These are phyloP conservation scores for Taxawa tesnikishii DNA, from an alignment of 2,329 filamentous ascomycete genomes.

Conservation along the genomic window DNA sequence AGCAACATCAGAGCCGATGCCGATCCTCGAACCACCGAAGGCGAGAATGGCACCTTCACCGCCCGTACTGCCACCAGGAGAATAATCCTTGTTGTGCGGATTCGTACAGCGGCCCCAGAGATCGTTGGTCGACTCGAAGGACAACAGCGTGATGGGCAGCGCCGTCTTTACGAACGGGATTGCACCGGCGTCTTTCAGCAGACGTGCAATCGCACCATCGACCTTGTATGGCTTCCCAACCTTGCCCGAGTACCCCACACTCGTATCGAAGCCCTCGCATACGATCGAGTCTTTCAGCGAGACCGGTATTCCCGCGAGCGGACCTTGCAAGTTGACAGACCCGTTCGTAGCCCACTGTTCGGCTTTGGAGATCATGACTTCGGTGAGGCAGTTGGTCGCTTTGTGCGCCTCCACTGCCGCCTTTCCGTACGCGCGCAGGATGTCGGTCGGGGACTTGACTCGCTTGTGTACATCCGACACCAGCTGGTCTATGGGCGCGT, in stretches of 20 bases:
- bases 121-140: conserved; percentile 68
- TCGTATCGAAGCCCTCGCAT: conserved; percentile 71
- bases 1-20: conserved; percentile 82
- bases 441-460: conserved; percentile 51
- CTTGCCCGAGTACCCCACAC: conserved; percentile 66
- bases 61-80: conserved; percentile 78
- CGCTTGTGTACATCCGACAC: conserved; percentile 68
- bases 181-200: conserved; percentile 78
- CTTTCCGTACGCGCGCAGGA: conserved; percentile 80
- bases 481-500: conserved; percentile 63
- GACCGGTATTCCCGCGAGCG: conserved; percentile 76
- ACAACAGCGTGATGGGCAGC: conserved; percentile 71
- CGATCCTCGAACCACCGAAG: conserved; percentile 69
- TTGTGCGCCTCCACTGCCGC: conserved; percentile 72
- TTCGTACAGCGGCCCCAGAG: conserved; percentile 77
- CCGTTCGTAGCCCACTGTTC: conserved; percentile 54
- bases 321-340: conserved; percentile 61
- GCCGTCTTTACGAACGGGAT: conserved; percentile 92
- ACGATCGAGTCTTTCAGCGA: conserved; percentile 68
- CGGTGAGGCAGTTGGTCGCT: conserved; percentile 81
- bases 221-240: conserved; percentile 51
- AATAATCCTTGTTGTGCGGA: conserved; percentile 73
- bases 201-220: conserved; percentile 61
- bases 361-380: conserved; percentile 68
- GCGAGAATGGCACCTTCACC: conserved; percentile 76